Evolutionary conservation across 208 protist genomes (phyloP).

Genomic region (Leishmania braziliensis): DNA sequence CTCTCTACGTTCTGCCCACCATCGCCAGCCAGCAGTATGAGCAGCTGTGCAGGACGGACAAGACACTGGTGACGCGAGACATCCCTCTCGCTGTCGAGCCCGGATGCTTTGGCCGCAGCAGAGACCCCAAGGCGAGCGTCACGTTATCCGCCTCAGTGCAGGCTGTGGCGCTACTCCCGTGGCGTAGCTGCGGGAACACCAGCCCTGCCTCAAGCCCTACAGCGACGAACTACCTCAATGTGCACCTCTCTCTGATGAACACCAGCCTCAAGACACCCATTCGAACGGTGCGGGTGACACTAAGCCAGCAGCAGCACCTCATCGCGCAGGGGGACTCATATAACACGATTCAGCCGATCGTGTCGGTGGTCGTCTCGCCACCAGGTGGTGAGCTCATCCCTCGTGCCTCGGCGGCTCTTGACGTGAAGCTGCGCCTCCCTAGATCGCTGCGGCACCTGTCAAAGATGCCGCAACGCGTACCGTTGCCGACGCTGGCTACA

Average conservation of each 20-base stretch:
- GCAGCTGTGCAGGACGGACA: slow-evolving; percentile 1
- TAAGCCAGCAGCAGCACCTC: slow-evolving; percentile 32
- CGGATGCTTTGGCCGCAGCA: slow-evolving; percentile 37
- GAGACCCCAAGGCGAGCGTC: slow-evolving; percentile 12
- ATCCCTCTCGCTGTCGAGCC: slow-evolving; percentile 21
- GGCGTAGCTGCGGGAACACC: neutral
- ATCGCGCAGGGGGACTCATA: slow-evolving; percentile 11
- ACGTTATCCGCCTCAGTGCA: slow-evolving; percentile 10
- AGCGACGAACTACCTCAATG: neutral
- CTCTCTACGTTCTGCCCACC: slow-evolving; percentile 27
- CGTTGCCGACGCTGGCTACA: slow-evolving; percentile 33
- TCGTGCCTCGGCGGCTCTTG: neutral
- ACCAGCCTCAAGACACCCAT: slow-evolving; percentile 22
- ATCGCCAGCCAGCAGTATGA: slow-evolving; percentile 30
- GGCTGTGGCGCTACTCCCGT: neutral
- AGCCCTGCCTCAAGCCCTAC: neutral
- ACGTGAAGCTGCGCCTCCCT: slow-evolving; percentile 20
- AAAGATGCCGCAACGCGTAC: neutral
- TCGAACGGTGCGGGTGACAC: slow-evolving; percentile 22
- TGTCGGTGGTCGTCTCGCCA: slow-evolving; percentile 6
- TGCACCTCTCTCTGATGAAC: slow-evolving; percentile 15
- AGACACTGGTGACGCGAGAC: slow-evolving; percentile 10
- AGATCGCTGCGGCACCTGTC: slow-evolving; percentile 4
- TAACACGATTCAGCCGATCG: slow-evolving; percentile 15
- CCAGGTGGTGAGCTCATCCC: slow-evolving; percentile 19